These are phyloP conservation scores for Oryza australiensis DNA, from an alignment of 176 grass and related monocot species.

Conservation along the genomic window DNA sequence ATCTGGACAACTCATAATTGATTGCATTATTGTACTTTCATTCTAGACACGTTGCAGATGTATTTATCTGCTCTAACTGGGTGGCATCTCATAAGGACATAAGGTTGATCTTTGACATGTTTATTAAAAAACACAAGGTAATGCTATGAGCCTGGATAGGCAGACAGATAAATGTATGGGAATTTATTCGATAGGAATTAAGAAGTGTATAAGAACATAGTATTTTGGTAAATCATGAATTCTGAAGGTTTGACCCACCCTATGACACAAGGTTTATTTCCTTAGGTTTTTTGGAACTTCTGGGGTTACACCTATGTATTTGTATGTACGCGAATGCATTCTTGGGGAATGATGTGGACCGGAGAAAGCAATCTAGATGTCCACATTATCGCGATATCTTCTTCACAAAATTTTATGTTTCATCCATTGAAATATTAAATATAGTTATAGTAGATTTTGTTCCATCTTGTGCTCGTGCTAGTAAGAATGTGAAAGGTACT, in stretches of 20 bases:
- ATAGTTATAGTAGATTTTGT: not conserved
- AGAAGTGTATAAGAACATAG: not conserved
- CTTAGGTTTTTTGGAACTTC: not conserved
- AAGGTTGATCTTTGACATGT: not conserved
- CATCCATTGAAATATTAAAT: not conserved
- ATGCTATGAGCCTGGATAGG: not conserved
- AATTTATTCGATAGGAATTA: not conserved
- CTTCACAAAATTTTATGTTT: not conserved
- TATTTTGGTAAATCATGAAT: constrained; percentile 34
- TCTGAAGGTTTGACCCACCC: not conserved
- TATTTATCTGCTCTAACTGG: not conserved
- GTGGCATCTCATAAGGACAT: not conserved
- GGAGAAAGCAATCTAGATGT: constrained; percentile 1
- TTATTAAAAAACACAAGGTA: not conserved
- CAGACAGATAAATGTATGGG: not conserved
- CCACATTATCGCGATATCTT: not conserved
- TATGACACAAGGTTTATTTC: not conserved
- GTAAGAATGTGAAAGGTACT: not conserved
- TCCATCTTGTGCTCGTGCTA: not conserved
- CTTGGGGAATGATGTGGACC: not conserved
- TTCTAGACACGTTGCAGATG: not conserved
- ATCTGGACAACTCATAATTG: not conserved
- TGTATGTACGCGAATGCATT: not conserved
- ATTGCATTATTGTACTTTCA: not conserved
- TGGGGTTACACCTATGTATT: not conserved